Conservation (phyloP, 2,329 filamentous ascomycete species). For the Phyllosticta capitalensis region DNA sequence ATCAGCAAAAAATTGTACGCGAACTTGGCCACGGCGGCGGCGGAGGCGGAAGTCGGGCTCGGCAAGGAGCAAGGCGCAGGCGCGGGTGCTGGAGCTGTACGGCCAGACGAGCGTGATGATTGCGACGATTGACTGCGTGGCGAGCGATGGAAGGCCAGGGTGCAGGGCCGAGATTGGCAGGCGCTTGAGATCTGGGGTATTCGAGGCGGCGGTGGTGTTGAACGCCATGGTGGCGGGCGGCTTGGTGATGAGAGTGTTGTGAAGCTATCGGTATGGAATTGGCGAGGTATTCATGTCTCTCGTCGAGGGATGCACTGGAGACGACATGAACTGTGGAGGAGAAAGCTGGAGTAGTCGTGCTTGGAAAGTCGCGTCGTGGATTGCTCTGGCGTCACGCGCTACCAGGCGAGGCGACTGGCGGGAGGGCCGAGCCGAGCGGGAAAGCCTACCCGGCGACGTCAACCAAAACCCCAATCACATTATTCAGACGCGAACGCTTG, state of each 20-base stretch:
- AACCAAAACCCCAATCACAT: too few relatives aligned
- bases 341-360: not conserved
- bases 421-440: too few relatives aligned
- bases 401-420: too few relatives aligned
- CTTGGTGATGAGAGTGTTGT: not conserved
- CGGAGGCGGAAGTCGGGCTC: conserved; percentile 79
- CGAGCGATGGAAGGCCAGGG: conserved; percentile 21
- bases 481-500: too few relatives aligned
- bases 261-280: not conserved
- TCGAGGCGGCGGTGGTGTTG: not conserved
- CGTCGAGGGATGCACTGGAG: not conserved
- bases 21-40: conserved; percentile 67
- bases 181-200: conserved; percentile 12
- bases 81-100: conserved; percentile 67
- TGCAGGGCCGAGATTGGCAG: conserved; percentile 24
- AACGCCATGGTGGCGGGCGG: not conserved
- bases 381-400: too few relatives aligned
- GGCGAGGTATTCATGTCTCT: not conserved
- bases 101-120: conserved; percentile 85
- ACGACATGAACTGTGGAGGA: too few relatives aligned
- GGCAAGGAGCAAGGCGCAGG: conserved; percentile 69
- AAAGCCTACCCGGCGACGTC: too few relatives aligned
- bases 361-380: not conserved
- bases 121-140: conserved; percentile 47
- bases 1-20: conserved; percentile 62